These are phyloP conservation scores for Angomonas deanei DNA, from an alignment of 208 protist genomes.

Conservation along the genomic window DNA sequence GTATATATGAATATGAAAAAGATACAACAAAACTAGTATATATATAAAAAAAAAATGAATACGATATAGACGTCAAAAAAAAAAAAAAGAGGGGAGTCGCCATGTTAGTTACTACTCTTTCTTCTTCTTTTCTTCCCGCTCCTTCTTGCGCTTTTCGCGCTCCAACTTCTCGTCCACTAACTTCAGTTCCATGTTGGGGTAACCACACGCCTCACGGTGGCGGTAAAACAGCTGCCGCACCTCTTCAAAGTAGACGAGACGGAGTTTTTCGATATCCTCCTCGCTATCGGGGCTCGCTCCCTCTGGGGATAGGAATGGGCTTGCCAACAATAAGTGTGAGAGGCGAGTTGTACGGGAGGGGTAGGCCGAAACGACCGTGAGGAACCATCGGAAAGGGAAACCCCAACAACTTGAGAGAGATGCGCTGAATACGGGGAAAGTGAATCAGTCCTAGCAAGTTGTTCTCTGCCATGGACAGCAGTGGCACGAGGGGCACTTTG, in stretches of 20 bases:
- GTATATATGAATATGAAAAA: neutral
- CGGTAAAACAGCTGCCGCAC: slow-evolving; percentile 65
- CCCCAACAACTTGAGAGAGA: slow-evolving; percentile 54
- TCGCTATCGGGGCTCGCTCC: slow-evolving; percentile 47
- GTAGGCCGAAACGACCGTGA: slow-evolving; percentile 59
- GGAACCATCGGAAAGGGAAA: slow-evolving; percentile 82
- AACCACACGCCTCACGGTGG: slow-evolving; percentile 58
- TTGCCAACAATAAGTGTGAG: slow-evolving; percentile 75
- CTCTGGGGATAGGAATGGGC: slow-evolving; percentile 41
- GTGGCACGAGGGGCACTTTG: slow-evolving; percentile 66
- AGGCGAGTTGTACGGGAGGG: slow-evolving; percentile 47
- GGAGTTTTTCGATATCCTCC: slow-evolving; percentile 42
- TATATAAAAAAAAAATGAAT: neutral
- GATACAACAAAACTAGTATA: neutral
- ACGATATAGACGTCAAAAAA: neutral
- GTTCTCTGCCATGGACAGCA: slow-evolving; percentile 80
- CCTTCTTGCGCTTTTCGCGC: slow-evolving; percentile 16
- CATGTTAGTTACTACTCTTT: neutral
- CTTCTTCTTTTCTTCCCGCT: slow-evolving; percentile 12
- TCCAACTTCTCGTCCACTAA: slow-evolving; percentile 42
- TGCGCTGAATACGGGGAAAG: slow-evolving; percentile 53
- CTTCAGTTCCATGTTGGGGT: slow-evolving; percentile 70
- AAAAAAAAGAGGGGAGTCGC: no score
- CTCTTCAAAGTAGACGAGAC: slow-evolving; percentile 56
- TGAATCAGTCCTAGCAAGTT: slow-evolving; percentile 65